Conservation (phyloP, 2,329 filamentous ascomycete genomes). For the Colletotrichum trifolii region DNA sequence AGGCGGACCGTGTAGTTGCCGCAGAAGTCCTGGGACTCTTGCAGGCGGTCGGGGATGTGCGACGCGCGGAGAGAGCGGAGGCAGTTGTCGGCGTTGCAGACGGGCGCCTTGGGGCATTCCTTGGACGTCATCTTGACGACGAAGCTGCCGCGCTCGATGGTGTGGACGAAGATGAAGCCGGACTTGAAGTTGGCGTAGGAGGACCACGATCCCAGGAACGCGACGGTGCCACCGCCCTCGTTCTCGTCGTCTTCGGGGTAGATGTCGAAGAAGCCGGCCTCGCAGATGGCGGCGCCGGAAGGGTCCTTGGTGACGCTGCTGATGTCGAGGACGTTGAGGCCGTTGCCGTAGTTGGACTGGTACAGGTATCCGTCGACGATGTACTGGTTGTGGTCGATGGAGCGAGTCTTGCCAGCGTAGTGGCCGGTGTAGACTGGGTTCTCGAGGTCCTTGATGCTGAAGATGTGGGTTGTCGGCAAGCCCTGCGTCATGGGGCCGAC, state of each 20-base stretch:
- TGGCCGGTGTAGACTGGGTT: conserved; percentile 55
- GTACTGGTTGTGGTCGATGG: conserved; percentile 62
- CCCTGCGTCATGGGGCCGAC: conserved; percentile 52
- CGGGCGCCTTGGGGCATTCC: conserved; percentile 36
- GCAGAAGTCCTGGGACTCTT: conserved; percentile 48
- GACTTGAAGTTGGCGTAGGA: conserved; percentile 60
- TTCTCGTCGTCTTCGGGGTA: conserved; percentile 60
- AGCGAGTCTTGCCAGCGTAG: conserved; percentile 48
- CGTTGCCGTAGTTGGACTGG: conserved; percentile 62
- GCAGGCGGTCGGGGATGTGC: conserved; percentile 45
- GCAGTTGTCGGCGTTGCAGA: conserved; percentile 51
- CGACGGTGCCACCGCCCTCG: conserved; percentile 50
- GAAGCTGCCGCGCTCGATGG: conserved; percentile 62
- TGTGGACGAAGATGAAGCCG: conserved; percentile 62
- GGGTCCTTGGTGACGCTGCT: conserved; percentile 52
- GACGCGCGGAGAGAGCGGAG: conserved; percentile 50
- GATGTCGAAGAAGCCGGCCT: conserved; percentile 62
- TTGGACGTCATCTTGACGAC: conserved; percentile 52
- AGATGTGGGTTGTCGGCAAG: conserved; percentile 62
- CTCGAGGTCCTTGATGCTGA: conserved; percentile 57
- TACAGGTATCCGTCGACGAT: conserved; percentile 56
- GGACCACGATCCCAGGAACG: conserved; percentile 59
- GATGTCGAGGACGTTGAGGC: conserved; percentile 55
- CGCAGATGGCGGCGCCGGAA: conserved; percentile 56
- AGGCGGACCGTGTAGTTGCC: conserved; percentile 33